These are phyloP conservation scores for Sechiopsis laciniata DNA, from an alignment of 306 rosid genomes.

Conservation along the genomic window DNA sequence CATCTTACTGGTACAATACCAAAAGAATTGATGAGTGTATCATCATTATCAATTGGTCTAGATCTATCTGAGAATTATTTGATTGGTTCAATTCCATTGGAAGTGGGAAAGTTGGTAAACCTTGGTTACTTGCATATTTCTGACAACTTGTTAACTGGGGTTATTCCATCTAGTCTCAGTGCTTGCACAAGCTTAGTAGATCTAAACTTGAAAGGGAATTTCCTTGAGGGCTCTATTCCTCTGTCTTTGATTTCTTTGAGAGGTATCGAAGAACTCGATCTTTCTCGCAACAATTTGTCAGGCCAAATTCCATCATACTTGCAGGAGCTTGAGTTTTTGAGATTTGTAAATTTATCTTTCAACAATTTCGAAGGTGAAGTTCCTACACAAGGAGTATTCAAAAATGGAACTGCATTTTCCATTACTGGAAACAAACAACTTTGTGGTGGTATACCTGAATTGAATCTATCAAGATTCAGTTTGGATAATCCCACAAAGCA, in stretches of 20 bases:
- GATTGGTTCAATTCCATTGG: constrained; percentile 25
- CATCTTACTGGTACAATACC: constrained; percentile 29
- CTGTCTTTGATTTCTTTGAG: constrained; percentile 14
- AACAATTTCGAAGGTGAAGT: constrained; percentile 32
- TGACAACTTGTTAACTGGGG: constrained; percentile 22
- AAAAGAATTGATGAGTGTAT: constrained; percentile 10
- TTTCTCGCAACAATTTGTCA: constrained; percentile 28
- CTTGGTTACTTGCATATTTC: constrained; percentile 24
- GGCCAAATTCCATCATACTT: constrained; percentile 19
- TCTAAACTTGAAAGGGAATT: constrained; percentile 20
- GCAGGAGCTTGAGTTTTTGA: neutral
- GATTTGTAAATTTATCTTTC: constrained; percentile 22
- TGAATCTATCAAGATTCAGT: constrained; percentile 19
- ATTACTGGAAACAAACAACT: constrained; percentile 16
- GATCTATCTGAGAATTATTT: constrained; percentile 24
- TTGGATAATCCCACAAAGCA: neutral
- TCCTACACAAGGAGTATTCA: constrained; percentile 24
- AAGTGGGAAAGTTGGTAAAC: constrained; percentile 16
- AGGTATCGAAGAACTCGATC: constrained; percentile 21
- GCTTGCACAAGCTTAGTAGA: constrained; percentile 13
- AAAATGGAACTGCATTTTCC: constrained; percentile 13
- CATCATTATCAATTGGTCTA: constrained; percentile 12
- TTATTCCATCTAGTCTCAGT: constrained; percentile 23
- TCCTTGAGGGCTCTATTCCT: constrained; percentile 27
- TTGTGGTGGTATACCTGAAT: constrained; percentile 26